Evolutionary conservation across 2,329 filamentous ascomycete genomes (phyloP), one percentile per base, ranked within the genome.

Genomic region (Calonectria leucothoes): DNA sequence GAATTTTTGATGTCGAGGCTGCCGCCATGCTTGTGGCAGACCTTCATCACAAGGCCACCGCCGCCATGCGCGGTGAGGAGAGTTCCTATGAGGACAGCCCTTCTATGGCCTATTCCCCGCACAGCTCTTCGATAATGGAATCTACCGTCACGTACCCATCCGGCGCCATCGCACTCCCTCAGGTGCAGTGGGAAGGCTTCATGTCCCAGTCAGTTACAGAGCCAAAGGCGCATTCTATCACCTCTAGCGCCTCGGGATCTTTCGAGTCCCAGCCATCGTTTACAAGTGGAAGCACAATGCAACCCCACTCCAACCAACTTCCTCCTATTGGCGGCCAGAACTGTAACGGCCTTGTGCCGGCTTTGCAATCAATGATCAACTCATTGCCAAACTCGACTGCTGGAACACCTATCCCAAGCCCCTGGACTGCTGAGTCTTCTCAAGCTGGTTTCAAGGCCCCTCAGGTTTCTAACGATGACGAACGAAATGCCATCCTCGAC

Each of bases 1-100:
- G 93, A 84, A 94, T 96, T 86, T 96, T 98, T 82, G 97, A 98
- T 84, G 94, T 98, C 82, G 96, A 99, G 89, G 95, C 96, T 81
- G 97, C 97, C 79, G 97, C 97, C 79, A 98, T 98, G 95, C 92
- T 99, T 84, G 97, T 99, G 88, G 97, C 96, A 83, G 96, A 98
- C 87, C 94, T 98, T 83, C 96, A 98, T 87, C 95, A 98, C 88
- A 98, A 98, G 89, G 96, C 90, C 81, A 96, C 96, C 52, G 89
- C 89, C 39, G 92, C 92, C 80, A 95, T 92, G 85, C 90, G 91
- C 71, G 86, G 86, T 73, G 89, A 88, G 77, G 88, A 87, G 75
- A 88, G 87, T 78, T 87, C 89, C 64, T 92, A 88, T 81, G 90
- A 91, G 75, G 86, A 88, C 75, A 88, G 85, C 82, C 86, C 89